Conservation (phyloP, 805 yeast genomes). For the Ogataea thermomethanolica region DNA sequence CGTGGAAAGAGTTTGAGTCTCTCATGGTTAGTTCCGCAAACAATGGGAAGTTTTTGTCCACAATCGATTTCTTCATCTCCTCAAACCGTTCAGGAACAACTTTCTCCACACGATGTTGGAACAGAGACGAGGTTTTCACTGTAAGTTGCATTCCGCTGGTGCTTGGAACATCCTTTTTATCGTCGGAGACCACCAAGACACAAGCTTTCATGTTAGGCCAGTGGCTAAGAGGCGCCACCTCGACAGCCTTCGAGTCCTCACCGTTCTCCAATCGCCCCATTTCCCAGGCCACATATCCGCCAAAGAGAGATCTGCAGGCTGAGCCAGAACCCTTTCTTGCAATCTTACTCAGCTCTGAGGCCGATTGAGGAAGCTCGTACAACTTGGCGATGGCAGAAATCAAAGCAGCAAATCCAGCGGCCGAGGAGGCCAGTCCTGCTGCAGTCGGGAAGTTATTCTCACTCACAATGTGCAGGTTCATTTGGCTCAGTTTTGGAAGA, state of each 20-base stretch:
- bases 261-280: constrained; percentile 81
- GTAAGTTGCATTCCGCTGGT: constrained; percentile 97
- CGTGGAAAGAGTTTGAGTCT: constrained; percentile 96
- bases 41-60: constrained; percentile 64
- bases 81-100: constrained; percentile 87
- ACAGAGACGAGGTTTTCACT: constrained; percentile 82
- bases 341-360: constrained; percentile 82
- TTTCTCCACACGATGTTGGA: constrained; percentile 67
- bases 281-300: constrained; percentile 99
- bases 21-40: constrained; percentile 93
- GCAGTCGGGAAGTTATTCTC: constrained; percentile 99
- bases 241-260: constrained; percentile 91
- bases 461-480: constrained; percentile 75
- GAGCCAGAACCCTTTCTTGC: constrained; percentile 99
- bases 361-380: constrained; percentile 79
- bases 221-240: constrained; percentile 76
- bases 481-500: constrained; percentile 59
- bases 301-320: constrained; percentile 94
- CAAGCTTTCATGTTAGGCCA: constrained; percentile 96
- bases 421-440: constrained; percentile 96
- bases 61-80: constrained; percentile 77
- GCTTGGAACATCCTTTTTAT: constrained; percentile 90
- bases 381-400: constrained; percentile 84
- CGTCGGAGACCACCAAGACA: constrained; percentile 87
- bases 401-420: constrained; percentile 97